Base-by-base conservation (phyloP, 257 asterid species). In the Solanum corneliomulleri region DNA sequence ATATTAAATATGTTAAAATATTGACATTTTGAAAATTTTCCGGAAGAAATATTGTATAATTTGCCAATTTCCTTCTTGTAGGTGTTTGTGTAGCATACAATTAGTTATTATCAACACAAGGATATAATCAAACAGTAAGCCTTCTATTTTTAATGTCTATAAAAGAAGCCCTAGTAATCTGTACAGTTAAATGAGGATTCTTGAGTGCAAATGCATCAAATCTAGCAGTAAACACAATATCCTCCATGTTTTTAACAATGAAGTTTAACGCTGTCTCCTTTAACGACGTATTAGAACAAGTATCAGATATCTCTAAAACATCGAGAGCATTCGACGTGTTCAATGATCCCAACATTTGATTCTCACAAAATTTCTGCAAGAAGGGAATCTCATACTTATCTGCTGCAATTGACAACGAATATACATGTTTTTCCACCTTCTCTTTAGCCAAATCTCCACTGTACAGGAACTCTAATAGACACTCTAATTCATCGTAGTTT, bases 121-220 rank as follows among this genome's bases (percentile, higher is more conserved):
- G 7, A 56, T 56, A 64, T 10, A 64, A 78, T 91, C 85, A 93
- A 88, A 87, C 83, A 41, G 69, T 88, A 76, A 64, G 66, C 89
- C 93, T 92, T 58, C 69, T 89, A 90, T 90, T 95, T 83, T 91
- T 92, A 60, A 95, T 92, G 85, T 95, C 98, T 93, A 95, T 89
- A 84, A 94, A 96, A 3, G 98, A 96, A 2, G 99, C 94, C 90
- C 98, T 92, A 0, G 99, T 96, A 29, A 96, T 96, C 85, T 95
- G 98, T 52, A 95, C 99, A 85, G 95, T 94, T 15, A 96, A 87
- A 87, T 96, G 99, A 82, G 99, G 99, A 74, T 96, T 96, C 91
- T 93, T 96, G 41, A 94, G 96, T 9, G 99, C 99, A 88, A 96
- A 96, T 1, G 91, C 94, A 78, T 96, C 99, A 68, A 95, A 96